Conservation (phyloP, 2,329 filamentous ascomycete species). For the Aureobasidium sp. region DNA sequence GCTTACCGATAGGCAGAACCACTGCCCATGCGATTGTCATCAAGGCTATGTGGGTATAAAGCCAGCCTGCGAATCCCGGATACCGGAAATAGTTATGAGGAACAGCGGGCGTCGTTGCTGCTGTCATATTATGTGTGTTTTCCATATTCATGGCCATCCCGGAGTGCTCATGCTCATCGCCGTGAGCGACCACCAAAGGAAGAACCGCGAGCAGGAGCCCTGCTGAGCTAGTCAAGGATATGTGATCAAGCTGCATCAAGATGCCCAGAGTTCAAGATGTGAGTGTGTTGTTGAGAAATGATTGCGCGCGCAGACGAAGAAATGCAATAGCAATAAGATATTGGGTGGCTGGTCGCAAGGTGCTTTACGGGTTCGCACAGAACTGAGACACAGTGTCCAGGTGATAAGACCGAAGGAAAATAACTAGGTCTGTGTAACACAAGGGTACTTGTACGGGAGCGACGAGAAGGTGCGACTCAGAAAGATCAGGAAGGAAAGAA, state of each 20-base stretch:
- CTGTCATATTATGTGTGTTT: slow-evolving; percentile 14
- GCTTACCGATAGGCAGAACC: slow-evolving; percentile 63
- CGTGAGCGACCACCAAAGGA: slow-evolving; percentile 37
- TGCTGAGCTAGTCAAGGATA: slow-evolving; percentile 19
- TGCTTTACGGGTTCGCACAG: background rate
- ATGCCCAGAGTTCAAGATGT: background rate
- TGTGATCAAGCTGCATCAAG: background rate
- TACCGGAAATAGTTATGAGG: slow-evolving; percentile 54
- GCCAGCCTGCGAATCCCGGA: slow-evolving; percentile 46
- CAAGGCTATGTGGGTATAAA: slow-evolving; percentile 63
- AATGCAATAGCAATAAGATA: background rate
- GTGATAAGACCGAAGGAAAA: background rate
- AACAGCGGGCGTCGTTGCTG: slow-evolving; percentile 17
- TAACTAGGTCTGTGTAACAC: background rate
- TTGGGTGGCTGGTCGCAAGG: background rate
- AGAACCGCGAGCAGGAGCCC: slow-evolving; percentile 36
- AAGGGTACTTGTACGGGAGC: background rate
- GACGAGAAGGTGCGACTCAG: background rate
- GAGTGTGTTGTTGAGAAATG: background rate
- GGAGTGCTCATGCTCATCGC: slow-evolving; percentile 24
- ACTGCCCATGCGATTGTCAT: slow-evolving; percentile 69
- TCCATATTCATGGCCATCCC: slow-evolving; percentile 23
- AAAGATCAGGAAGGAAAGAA: background rate
- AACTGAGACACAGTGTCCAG: background rate
- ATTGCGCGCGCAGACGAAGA: background rate